These are phyloP conservation scores for Orobanche coerulescens DNA, from an alignment of 257 asterid species.

Conservation along the genomic window DNA sequence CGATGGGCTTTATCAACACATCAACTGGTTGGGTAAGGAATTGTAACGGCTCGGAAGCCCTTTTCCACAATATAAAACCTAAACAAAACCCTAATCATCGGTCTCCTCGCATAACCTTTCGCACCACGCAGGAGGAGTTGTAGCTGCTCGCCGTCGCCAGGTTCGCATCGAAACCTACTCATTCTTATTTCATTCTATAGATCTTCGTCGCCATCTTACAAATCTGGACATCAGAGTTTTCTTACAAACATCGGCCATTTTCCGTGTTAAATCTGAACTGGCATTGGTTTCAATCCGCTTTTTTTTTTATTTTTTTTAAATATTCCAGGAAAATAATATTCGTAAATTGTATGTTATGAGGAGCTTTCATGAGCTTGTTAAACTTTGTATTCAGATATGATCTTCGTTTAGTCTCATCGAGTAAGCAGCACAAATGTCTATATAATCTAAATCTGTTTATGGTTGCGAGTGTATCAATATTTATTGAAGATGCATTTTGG, in stretches of 20 bases:
- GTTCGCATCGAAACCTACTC: background rate
- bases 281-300: too few relatives aligned
- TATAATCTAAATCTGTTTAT: too few relatives aligned
- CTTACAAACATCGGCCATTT: background rate
- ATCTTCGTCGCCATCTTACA: background rate
- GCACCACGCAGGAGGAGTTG: constrained; percentile 14
- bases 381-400: background rate
- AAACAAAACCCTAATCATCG: background rate
- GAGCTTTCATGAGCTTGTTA: too few relatives aligned
- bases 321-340: too few relatives aligned
- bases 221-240: background rate
- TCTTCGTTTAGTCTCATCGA: too few relatives aligned
- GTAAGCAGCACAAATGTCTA: too few relatives aligned
- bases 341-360: background rate
- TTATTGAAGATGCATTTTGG: background rate
- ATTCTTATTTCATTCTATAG: background rate
- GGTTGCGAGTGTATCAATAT: too few relatives aligned
- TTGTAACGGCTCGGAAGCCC: too few relatives aligned
- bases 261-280: background rate
- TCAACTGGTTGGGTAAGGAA: too few relatives aligned
- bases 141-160: constrained; percentile 17
- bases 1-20: too few relatives aligned
- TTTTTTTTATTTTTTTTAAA: too few relatives aligned
- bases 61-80: too few relatives aligned
- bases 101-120: background rate